phyloP scores from a whole-genome alignment of 2,329 filamentous ascomycete genomes.

The Cryphonectria radicalis region DNA sequence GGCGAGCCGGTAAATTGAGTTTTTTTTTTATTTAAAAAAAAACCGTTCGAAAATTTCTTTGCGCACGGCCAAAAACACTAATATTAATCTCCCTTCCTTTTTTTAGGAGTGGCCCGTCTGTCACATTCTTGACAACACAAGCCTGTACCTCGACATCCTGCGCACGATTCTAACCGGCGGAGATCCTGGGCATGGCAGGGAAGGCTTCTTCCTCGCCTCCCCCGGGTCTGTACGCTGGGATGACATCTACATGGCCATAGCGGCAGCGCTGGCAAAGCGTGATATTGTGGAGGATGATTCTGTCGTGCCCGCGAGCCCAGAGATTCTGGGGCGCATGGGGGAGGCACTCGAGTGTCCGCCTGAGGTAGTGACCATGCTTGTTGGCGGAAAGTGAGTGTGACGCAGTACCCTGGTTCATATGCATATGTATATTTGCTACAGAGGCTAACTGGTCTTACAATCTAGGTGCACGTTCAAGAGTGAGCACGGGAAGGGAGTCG shows the following conservation, averaged over 20 bases:
- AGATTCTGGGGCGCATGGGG: constrained; percentile 46
- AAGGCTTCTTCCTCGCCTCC: constrained; percentile 56
- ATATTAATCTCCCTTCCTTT: neutral
- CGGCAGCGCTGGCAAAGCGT: constrained; percentile 44
- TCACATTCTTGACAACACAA: constrained; percentile 52
- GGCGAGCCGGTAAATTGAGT: constrained; percentile 42
- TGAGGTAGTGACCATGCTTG: constrained; percentile 43
- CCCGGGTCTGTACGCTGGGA: constrained; percentile 54
- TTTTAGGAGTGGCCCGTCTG: constrained; percentile 54
- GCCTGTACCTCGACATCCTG: constrained; percentile 51
- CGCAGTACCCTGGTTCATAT: neutral
- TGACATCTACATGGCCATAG: constrained; percentile 54
- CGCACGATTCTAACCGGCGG: constrained; percentile 46
- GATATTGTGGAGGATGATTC: constrained; percentile 43
- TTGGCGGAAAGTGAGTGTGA: constrained; percentile 48
- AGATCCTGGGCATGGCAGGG: constrained; percentile 44
- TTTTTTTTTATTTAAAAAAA: too few species aligned
- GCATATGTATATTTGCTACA: too few species aligned
- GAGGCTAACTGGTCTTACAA: constrained; percentile 11
- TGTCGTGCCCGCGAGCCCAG: constrained; percentile 43
- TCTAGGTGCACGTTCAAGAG: constrained; percentile 50
- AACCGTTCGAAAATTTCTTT: too few species aligned
- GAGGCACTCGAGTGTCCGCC: constrained; percentile 41
- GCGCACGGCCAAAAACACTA: constrained; percentile 33
- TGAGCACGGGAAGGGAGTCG: constrained; percentile 45